Evolutionary conservation across 169 alveolate species (phyloP), one percentile per base, ranked within the genome.

Genomic region (Theileria parva): DNA sequence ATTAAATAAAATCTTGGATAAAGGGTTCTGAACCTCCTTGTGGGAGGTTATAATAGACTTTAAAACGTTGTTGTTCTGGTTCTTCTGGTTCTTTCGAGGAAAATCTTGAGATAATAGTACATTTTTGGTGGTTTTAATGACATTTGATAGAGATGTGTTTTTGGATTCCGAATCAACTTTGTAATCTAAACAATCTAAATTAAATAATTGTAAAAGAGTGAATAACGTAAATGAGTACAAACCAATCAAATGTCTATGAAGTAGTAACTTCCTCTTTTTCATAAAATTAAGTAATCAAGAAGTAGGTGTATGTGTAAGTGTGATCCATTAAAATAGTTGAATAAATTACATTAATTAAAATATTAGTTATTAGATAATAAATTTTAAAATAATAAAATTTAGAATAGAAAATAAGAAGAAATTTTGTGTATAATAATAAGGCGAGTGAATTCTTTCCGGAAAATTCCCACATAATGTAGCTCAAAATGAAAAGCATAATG

Each of bases 21-120:
- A 37, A 13, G 80, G 80, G 57, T 28, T 23, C 44, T 51, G 60
- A n/a, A 17, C 37, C 37, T 37, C 77, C 80, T 61, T 73, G 6
- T 30, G 61, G 59, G 79, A 57, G 34, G 25, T 61, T 19, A 73
- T 73, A 13, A 73, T 30, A 7, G 80, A 59, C 44, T 37, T 57
- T 37, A 73, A 53, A 44, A 11, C 78, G 27, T 73, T 25, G 2
- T 30, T 57, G 9, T 30, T 59, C 15, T 59, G 3, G 50, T 32
- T 28, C 23, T 27, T 21, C 23, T 23, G 21, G 50, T 17, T 28
- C 44, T 23, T 27, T 17, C 51, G 7, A 0, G 13, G 12, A 21
- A 23, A 63, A 23, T 25, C 51, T 28, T 69, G 39, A 37, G 50
- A 69, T 27, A 69, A 17, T 1, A 73, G 71, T 15, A 30, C 39